These are phyloP conservation scores for Candida schatavii DNA, from an alignment of 805 yeast genomes.

Conservation along the genomic window DNA sequence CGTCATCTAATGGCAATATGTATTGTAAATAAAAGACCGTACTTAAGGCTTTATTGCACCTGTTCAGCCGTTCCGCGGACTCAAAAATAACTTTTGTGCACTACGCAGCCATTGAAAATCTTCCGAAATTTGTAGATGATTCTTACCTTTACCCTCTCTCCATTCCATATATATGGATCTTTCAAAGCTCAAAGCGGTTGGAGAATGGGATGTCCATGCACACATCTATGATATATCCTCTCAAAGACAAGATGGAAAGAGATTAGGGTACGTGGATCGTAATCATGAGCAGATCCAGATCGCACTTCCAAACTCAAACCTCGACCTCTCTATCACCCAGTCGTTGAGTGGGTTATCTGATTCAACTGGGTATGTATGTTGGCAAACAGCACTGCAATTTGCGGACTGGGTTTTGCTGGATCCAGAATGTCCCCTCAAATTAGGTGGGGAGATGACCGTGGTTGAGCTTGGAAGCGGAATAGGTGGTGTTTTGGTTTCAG, in stretches of 20 bases:
- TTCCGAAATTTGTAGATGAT: too few relatives aligned
- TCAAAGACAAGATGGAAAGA: slow-evolving; percentile 15
- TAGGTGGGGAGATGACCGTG: slow-evolving; percentile 19
- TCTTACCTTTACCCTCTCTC: too few relatives aligned
- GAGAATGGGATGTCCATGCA: slow-evolving; percentile 20
- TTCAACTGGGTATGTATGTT: slow-evolving; percentile 54
- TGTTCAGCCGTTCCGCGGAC: not conserved
- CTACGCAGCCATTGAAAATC: too few relatives aligned
- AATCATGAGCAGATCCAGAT: slow-evolving; percentile 20
- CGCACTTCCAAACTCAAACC: slow-evolving; percentile 15
- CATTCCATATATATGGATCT: too few relatives aligned
- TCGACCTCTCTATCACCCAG: slow-evolving; percentile 31
- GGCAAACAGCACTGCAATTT: slow-evolving; percentile 51
- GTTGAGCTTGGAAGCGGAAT: slow-evolving; percentile 66
- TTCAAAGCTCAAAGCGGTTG: slow-evolving; percentile 17
- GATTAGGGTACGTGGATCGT: slow-evolving; percentile 37
- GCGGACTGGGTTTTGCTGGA: slow-evolving; percentile 51
- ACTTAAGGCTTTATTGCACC: not conserved
- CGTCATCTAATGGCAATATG: slow-evolving; percentile 61
- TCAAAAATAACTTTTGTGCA: too few relatives aligned
- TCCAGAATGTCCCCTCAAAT: slow-evolving; percentile 23
- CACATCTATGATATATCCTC: slow-evolving; percentile 33
- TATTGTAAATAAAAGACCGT: not conserved
- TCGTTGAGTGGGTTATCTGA: slow-evolving; percentile 33
- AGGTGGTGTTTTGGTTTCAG: slow-evolving; percentile 48